Conservation (phyloP, 768 basidiomycete genomes). For the Boletales sp. region DNA sequence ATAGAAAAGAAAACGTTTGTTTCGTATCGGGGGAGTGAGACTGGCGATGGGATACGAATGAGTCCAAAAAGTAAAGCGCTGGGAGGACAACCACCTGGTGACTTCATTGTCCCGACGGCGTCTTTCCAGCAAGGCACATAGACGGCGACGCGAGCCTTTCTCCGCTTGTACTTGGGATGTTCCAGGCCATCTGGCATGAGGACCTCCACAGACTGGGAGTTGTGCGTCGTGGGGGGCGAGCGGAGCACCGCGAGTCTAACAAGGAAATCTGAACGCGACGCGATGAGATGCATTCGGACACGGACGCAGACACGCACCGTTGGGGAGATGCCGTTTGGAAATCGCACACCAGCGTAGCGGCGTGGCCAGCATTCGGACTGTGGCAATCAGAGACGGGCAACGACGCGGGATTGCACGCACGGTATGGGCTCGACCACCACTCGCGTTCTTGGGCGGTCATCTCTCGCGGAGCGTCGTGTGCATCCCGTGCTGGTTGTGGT, state of each 20-base stretch:
- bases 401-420: slow-evolving; percentile 35
- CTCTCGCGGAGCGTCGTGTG: slow-evolving; percentile 41
- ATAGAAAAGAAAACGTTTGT: slow-evolving; percentile 36
- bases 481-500: slow-evolving; percentile 18
- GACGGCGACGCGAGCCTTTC: slow-evolving; percentile 40
- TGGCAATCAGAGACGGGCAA: not conserved
- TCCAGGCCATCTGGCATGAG: slow-evolving; percentile 61
- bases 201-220: slow-evolving; percentile 25
- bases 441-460: slow-evolving; percentile 62
- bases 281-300: slow-evolving; percentile 1
- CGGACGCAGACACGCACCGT: slow-evolving; percentile 38
- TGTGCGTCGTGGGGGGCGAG: slow-evolving; percentile 35
- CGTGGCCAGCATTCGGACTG: slow-evolving; percentile 70
- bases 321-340: slow-evolving; percentile 51
- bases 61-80: no score
- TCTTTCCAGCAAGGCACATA: slow-evolving; percentile 64
- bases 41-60: slow-evolving; percentile 5
- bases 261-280: slow-evolving; percentile 51
- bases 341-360: slow-evolving; percentile 56
- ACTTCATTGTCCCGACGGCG: slow-evolving; percentile 37
- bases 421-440: slow-evolving; percentile 76
- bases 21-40: slow-evolving; percentile 24
- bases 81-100: slow-evolving; percentile 31
- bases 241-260: slow-evolving; percentile 54
- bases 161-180: slow-evolving; percentile 55